These are phyloP conservation scores for Tricladium varicosporioides DNA, from an alignment of 2,329 filamentous ascomycete species.

Conservation along the genomic window DNA sequence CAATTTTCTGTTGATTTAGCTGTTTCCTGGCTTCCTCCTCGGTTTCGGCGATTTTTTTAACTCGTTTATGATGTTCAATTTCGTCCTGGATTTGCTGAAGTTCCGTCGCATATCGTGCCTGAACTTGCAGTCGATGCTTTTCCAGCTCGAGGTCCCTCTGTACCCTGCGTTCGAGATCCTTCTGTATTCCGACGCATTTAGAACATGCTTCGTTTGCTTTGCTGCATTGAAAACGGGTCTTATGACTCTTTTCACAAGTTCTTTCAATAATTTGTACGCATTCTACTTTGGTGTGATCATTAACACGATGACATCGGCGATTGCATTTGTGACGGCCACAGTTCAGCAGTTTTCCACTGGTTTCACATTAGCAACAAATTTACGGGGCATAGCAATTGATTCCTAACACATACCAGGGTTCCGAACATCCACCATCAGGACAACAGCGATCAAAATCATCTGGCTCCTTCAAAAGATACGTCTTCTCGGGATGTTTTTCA, in stretches of 20 bases:
- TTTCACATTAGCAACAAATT: constrained; percentile 11
- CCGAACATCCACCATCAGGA: constrained; percentile 66
- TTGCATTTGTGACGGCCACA: constrained; percentile 20
- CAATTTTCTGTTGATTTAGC: constrained; percentile 10
- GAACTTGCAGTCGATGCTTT: background rate
- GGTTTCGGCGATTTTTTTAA: constrained; percentile 2
- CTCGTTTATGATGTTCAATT: constrained; percentile 11
- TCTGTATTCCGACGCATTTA: constrained; percentile 2
- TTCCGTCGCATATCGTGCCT: constrained; percentile 6
- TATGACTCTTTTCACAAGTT: constrained; percentile 5
- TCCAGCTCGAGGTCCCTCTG: constrained; percentile 1
- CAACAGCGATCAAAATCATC: constrained; percentile 58
- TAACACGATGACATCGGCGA: constrained; percentile 56
- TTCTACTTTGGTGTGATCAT: constrained; percentile 46
- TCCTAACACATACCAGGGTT: constrained; percentile 52
- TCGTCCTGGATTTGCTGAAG: constrained; percentile 10
- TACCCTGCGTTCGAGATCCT: constrained; percentile 7
- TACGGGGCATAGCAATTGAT: background rate
- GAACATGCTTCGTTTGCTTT: constrained; percentile 3
- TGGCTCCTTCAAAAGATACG: constrained; percentile 44
- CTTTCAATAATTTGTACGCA: constrained; percentile 30
- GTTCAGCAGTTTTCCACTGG: constrained; percentile 35
- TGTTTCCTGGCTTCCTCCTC: constrained; percentile 7
- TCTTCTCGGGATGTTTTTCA: constrained; percentile 53
- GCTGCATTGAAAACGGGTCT: background rate